phyloP scores from a whole-genome alignment of 2,329 filamentous ascomycete species.

The Rutstroemia sp. region DNA sequence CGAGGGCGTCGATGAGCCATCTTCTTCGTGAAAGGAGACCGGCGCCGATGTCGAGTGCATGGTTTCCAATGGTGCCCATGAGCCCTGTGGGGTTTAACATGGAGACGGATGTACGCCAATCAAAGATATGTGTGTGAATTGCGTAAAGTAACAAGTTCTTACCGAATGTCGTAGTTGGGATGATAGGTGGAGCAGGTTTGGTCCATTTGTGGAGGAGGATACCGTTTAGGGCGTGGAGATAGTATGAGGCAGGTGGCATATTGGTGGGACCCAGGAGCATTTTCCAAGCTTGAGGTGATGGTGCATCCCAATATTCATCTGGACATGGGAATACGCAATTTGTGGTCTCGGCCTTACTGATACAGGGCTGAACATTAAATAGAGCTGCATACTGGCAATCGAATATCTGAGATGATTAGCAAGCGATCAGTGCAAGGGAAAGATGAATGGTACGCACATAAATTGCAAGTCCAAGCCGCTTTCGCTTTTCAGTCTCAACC shows the following conservation, averaged over 20 bases:
- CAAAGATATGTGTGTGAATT: conserved; percentile 26
- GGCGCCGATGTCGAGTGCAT: conserved; percentile 22
- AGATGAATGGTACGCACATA: conserved; percentile 18
- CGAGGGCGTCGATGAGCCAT: conserved; percentile 24
- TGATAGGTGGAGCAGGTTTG: conserved; percentile 22
- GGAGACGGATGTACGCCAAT: conserved; percentile 24
- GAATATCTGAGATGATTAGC: conserved; percentile 16
- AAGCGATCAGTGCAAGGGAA: neutral
- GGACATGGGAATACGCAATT: conserved; percentile 25
- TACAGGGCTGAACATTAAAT: conserved; percentile 26
- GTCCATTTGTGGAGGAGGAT: conserved; percentile 24
- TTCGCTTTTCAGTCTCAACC: conserved; percentile 27
- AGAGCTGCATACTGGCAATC: conserved; percentile 26
- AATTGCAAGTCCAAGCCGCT: conserved; percentile 24
- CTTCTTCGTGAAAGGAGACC: conserved; percentile 13
- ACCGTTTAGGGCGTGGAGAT: conserved; percentile 25
- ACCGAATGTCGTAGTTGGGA: conserved; percentile 19
- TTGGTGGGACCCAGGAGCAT: conserved; percentile 18
- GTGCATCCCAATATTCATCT: conserved; percentile 22
- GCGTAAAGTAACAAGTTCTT: conserved; percentile 26
- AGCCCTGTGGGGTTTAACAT: conserved; percentile 27
- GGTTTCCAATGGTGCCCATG: conserved; percentile 21
- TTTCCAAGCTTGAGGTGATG: conserved; percentile 20
- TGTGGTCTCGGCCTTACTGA: conserved; percentile 27
- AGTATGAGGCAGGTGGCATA: conserved; percentile 20